Base-by-base conservation (phyloP, 2,329 filamentous ascomycete species). In the Botrytis paeoniae region DNA sequence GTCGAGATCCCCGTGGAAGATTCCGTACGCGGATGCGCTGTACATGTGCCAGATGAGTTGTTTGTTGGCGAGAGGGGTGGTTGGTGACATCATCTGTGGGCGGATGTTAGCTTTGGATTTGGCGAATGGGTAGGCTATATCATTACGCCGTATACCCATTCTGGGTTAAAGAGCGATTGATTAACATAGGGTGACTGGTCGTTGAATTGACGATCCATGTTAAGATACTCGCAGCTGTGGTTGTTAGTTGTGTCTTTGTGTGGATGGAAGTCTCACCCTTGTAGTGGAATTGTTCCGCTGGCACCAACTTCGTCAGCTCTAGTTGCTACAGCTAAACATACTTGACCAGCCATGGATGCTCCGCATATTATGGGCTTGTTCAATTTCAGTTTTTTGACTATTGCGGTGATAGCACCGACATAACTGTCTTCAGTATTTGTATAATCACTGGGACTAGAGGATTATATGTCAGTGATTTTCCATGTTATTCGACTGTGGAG, bases 1-100 rank as follows among this genome's bases (percentile, higher is more conserved):
- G 77, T 86, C 84, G 25, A 86, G 78, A 73, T 86, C 84, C 37
- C 85, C 85, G 76, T 86, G 85, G 80, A 86, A 86, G 66, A 86
- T 85, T 2, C 84, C 85, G 73, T 86, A 86, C 1, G 85, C 85
- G 80, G 86, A 85, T 0, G 82, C 82, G 9, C 82, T 84, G 77
- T 86, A 86, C 18, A 83, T 73, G 74, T 86, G 85, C 85, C 85
- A 86, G 74, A 86, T 82, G 43, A 86, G 81, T 71, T 85, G 82
- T 63, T 71, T 72, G 68, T 84, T 85, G 75, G 54, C n/a, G 22
- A 74, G 70, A 43, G 74, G 71, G 1, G 68, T 60, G n/a, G 39
- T 57, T 7, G 54, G 68, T 22, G 68, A 59, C 22, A 60, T 61
- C 68, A 70, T 70, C 68, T 70, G 12, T 32, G 32, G 35, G 29